Base-by-base conservation (phyloP, 148 eudicot species). In the Amaranthus palmeri region DNA sequence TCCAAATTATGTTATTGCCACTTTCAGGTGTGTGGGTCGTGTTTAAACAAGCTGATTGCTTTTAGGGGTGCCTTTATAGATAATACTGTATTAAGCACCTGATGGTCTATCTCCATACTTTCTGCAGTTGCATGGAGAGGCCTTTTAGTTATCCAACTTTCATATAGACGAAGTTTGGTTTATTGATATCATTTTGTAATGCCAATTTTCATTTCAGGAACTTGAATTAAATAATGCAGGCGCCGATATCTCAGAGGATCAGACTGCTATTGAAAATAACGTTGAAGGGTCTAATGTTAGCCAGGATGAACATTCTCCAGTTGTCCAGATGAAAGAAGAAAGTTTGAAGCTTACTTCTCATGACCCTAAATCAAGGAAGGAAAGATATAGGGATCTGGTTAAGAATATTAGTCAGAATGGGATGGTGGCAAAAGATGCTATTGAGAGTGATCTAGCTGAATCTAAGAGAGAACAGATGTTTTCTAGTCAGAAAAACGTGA, bases 151-250 rank as follows among this genome's bases (percentile, higher is more conserved):
- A 25, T 25, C 36, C 36, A 25, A 25, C 36, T 25, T 25, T 25
- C 36, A 25, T 25, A 25, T 25, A 25, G 36, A 7, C 41, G 15
- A 66, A 36, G 41, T 61, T 46, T 53, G 36, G 25, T 61, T 56
- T 50, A 10, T 68, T 51, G 36, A 68, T 17, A 62, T 25, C 36
- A 25, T 51, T 56, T 6, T 62, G 55, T 66, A 45, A 67, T 47
- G 18, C 53, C 50, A 42, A 61, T 49, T 45, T 50, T 69, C n/a
- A 59, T 76, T 76, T 65, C 93, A 90, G 96, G 88, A 74, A 70
- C 75, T 81, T 80, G 86, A 78, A 61, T 61, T 56, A 67, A 67
- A 65, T 69, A 53, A 51, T 52, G 73, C 78, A 41, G 81, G 68
- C 74, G 74, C 81, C 66, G 92, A 85, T 66, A 83, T 73, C 36